phyloP scores from a whole-genome alignment of 495 filamentous ascomycete genomes.

The Apiosordaria backusii region DNA sequence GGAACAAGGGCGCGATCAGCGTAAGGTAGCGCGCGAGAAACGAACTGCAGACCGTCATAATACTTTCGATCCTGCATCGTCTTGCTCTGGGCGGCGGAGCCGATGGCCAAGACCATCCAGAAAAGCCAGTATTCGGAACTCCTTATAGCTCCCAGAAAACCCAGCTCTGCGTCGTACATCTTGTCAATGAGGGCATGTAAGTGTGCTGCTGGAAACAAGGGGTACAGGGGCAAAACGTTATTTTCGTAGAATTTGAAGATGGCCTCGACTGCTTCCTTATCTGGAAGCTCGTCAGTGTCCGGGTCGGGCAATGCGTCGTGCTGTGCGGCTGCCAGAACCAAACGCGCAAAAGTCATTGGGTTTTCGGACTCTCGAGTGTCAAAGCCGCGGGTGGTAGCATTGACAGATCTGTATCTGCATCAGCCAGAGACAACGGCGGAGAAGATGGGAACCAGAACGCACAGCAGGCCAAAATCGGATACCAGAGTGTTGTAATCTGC shows the following conservation, averaged over 20 bases:
- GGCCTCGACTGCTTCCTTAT: slow-evolving; percentile 57
- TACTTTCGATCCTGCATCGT: slow-evolving; percentile 61
- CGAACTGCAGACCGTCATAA: slow-evolving; percentile 60
- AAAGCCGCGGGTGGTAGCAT: slow-evolving; percentile 88
- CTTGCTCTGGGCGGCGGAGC: slow-evolving; percentile 67
- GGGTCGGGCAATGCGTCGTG: slow-evolving; percentile 60
- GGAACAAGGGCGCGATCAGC: slow-evolving; percentile 78
- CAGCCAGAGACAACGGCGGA: too few relatives aligned
- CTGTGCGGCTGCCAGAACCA: slow-evolving; percentile 70
- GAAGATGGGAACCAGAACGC: too few relatives aligned
- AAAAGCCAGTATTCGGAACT: slow-evolving; percentile 79
- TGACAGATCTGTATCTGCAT: slow-evolving; percentile 62
- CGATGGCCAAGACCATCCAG: slow-evolving; percentile 83
- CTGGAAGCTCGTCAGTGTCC: slow-evolving; percentile 56
- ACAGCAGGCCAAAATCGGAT: slow-evolving; percentile 79
- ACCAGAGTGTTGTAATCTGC: slow-evolving; percentile 76
- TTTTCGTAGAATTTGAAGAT: slow-evolving; percentile 79
- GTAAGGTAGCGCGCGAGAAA: slow-evolving; percentile 66
- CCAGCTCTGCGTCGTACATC: slow-evolving; percentile 63
- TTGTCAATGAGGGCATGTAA: slow-evolving; percentile 74
- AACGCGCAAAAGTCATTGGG: slow-evolving; percentile 80
- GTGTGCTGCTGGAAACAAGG: slow-evolving; percentile 70
- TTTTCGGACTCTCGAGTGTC: slow-evolving; percentile 65
- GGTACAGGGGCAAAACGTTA: slow-evolving; percentile 73
- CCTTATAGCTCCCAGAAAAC: slow-evolving; percentile 42